These are phyloP conservation scores for Sphaerostilbella broomeana DNA, from an alignment of 2,329 filamentous ascomycete species.

Conservation along the genomic window DNA sequence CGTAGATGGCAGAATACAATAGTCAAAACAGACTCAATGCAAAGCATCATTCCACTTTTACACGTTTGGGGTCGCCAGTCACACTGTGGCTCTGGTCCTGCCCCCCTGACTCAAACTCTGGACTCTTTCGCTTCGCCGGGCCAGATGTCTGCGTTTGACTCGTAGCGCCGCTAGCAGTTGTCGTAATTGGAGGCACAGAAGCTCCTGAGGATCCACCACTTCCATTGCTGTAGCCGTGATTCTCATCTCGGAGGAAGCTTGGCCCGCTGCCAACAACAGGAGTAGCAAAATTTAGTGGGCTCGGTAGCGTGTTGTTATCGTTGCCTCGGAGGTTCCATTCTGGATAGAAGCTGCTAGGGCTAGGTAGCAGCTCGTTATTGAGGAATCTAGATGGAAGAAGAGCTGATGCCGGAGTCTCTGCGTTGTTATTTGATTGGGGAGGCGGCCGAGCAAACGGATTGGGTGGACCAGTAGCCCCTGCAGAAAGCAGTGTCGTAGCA, in stretches of 20 bases:
- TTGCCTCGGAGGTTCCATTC: conserved; percentile 73
- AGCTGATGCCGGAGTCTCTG: conserved; percentile 76
- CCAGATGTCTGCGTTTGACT: conserved; percentile 2
- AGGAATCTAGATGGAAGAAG: conserved; percentile 88
- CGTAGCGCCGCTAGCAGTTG: conserved; percentile 13
- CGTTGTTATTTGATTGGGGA: conserved; percentile 58
- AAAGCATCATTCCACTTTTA: conserved; percentile 42
- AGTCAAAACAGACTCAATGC: conserved; percentile 2
- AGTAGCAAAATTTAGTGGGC: conserved; percentile 87
- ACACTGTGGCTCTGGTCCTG: conserved; percentile 36
- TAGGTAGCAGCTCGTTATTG: conserved; percentile 78
- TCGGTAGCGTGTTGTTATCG: conserved; percentile 82
- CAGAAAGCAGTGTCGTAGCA: conserved; percentile 76
- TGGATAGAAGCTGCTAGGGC: conserved; percentile 85
- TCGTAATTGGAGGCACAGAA: conserved; percentile 7
- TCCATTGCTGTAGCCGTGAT: conserved; percentile 16
- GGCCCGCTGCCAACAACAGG: conserved; percentile 59
- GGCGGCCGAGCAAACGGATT: conserved; percentile 91
- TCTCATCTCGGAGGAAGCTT: conserved; percentile 56
- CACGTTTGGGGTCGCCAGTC: conserved; percentile 44
- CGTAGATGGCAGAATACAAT: conserved; percentile 11
- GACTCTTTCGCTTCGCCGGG: conserved; percentile 49
- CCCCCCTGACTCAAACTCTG: conserved; percentile 39
- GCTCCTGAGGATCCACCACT: conserved; percentile 16
- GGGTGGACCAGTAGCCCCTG: conserved; percentile 83